Evolutionary conservation across 2,329 filamentous ascomycete genomes (phyloP), one percentile per base, ranked within the genome.

Genomic region (Rhinocladiella mackenziei): DNA sequence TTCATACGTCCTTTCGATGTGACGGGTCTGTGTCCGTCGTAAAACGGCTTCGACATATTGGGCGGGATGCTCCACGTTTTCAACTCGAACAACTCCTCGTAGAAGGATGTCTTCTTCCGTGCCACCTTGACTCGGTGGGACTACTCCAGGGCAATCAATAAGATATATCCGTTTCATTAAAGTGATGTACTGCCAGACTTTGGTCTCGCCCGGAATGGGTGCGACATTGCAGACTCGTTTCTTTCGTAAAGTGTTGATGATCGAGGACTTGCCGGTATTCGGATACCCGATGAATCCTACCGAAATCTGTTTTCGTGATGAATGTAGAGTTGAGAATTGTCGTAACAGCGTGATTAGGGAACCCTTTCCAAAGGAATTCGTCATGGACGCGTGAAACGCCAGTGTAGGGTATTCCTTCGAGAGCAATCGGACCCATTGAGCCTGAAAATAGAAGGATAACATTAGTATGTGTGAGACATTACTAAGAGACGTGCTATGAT

Each of bases 181-280:
- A 2, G 89, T 95, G 56, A 96, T 88, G 61, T 96, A 96, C 64
- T 96, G 91, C 91, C 92, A 97, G 20, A 96, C 86, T 68, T 96
- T 97, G 23, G 91, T 97, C 72, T 96, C 89, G 10, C 89, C 92
- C 5, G 92, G 91, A 51, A 97, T 95, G 4, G 91, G 92, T 5
- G 92, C 92, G 3, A 94, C 88, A 11, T 77, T 92, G 70, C 89
- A 89, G 29, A 96, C 89, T 64, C 92, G 89, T 73, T 96, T 97
- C 65, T 89, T 91, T 33, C 89, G 79, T 2, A 98, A 72, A 0
- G 91, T 95, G 69, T 98, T 98, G 70, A 98, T 97, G 56, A 98
- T 92, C 31, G 86, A 92, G 2, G 86, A 94, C 67, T 98, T 98
- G 58, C 92, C 92, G 1, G 87, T 89, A 59, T 97, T 98, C 3